Percentiles rank a stretch among this genome's conserved stretches.
Evolutionary conservation across 2,329 filamentous ascomycete genomes (phyloP).

Genomic region (Fusarium acutatum): DNA sequence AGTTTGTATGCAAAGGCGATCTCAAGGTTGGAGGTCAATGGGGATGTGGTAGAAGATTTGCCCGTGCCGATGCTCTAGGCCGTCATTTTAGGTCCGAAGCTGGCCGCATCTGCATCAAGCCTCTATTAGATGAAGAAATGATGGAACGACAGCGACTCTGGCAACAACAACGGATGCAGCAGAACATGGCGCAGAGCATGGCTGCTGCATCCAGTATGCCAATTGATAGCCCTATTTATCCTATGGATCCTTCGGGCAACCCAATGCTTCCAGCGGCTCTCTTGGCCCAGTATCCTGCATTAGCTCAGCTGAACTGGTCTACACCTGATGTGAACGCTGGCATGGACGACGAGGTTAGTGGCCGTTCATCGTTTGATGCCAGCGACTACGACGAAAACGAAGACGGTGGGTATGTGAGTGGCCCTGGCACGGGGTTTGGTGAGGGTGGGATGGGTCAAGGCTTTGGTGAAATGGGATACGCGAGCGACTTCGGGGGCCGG

Average conservation of each 20-base stretch:
- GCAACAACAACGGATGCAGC: conserved; percentile 75
- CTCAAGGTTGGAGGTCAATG: conserved; percentile 84
- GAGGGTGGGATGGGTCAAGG: conserved; percentile 65
- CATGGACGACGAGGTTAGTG: conserved; percentile 79
- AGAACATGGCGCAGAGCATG: conserved; percentile 70
- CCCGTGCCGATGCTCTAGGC: conserved; percentile 92
- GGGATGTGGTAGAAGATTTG: conserved; percentile 94
- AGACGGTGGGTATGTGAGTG: conserved; percentile 72
- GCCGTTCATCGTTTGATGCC: conserved; percentile 82
- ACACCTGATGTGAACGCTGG: conserved; percentile 71
- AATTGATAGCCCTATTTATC: conserved; percentile 66
- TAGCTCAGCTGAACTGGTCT: conserved; percentile 91
- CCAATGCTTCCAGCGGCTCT: conserved; percentile 86
- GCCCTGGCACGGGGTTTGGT: conserved; percentile 67
- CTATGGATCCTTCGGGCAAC: conserved; percentile 63
- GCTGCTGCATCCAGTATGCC: conserved; percentile 62
- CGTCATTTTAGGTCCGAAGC: conserved; percentile 96
- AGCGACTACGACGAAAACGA: conserved; percentile 81
- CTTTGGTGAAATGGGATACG: conserved; percentile 51
- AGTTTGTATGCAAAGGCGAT: conserved; percentile 94
- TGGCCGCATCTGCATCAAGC: conserved; percentile 94
- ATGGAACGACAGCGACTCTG: conserved; percentile 79
- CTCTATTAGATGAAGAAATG: conserved; percentile 94
- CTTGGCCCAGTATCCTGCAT: conserved; percentile 88
- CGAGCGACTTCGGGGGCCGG: conserved; percentile 42